phyloP scores from a whole-genome alignment of 2,329 filamentous ascomycete species.

The Aspergillus ochraceus region DNA sequence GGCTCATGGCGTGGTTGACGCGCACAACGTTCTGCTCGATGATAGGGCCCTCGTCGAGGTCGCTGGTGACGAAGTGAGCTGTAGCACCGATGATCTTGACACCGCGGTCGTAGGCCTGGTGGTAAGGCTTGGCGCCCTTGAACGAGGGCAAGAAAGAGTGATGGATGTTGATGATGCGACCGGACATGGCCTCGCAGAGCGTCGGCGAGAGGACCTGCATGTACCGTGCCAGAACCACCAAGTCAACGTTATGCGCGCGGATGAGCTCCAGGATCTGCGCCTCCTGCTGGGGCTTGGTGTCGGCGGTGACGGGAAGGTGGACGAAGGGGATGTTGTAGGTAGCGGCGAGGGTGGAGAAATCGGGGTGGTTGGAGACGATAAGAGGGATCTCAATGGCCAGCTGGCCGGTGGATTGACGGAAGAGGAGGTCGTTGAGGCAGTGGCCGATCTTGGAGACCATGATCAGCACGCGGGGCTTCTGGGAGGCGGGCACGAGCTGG shows the following conservation, averaged over 20 bases:
- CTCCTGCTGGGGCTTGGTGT: conserved; percentile 76
- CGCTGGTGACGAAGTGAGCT: conserved; percentile 81
- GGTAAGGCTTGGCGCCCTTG: conserved; percentile 86
- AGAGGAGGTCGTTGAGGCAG: conserved; percentile 80
- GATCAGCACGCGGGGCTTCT: conserved; percentile 75
- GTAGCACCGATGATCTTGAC: conserved; percentile 88
- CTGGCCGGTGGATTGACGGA: conserved; percentile 73
- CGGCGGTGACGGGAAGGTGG: conserved; percentile 76
- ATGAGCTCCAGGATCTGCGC: conserved; percentile 69
- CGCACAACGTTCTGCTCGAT: conserved; percentile 80
- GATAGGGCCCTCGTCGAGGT: conserved; percentile 82
- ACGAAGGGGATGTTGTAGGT: conserved; percentile 77
- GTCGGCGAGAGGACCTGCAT: conserved; percentile 81
- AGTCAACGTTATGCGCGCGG: conserved; percentile 67
- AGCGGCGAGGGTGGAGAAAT: conserved; percentile 67
- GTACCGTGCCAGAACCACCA: conserved; percentile 79
- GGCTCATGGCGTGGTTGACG: conserved; percentile 73
- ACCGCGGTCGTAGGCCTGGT: conserved; percentile 81
- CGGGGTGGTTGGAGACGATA: conserved; percentile 80
- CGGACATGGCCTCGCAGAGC: conserved; percentile 76
- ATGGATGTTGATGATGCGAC: conserved; percentile 89
- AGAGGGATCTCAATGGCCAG: conserved; percentile 73
- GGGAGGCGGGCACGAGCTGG: conserved; percentile 65
- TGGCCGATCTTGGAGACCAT: conserved; percentile 90
- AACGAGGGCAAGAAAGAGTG: conserved; percentile 83